Base-by-base conservation (phyloP, 1,139 yeast species). In the Scheffersomyces stambukii region DNA sequence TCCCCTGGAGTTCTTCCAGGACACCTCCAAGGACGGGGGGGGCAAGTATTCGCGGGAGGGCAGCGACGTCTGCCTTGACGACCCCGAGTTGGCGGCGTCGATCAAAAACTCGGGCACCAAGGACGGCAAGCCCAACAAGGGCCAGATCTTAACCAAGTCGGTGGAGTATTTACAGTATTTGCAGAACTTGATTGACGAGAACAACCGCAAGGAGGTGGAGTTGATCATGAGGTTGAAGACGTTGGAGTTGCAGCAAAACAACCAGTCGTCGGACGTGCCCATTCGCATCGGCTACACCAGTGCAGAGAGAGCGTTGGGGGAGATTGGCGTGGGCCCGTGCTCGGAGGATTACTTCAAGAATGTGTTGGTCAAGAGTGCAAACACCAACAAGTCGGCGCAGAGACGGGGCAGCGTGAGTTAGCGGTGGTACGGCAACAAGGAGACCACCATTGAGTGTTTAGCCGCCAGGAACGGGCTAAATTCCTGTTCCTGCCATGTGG, bases 71-170 rank as follows among this genome's bases (percentile, higher is more conserved):
- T 39, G 37, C 13, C 46, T 44, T 8, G 50, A 42, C 11, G 48
- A 49, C 13, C 60, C 57, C 13, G 57, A 60, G 2, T 41, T 43
- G 20, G 59, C 55, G 15, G 53, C 58, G 1, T 59, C 60, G 0
- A 48, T 71, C 28, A 69, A 69, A 42, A 71, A 74, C 13, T 66
- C 80, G 9, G 84, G 88, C 3, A 76, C 88, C 3, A 83, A 82
- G 41, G 95, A 85, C 46, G 95, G 95, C 4, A 81, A 81, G 43
- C 96, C 96, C 1, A 88, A 88, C 50, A 89, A 89, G 59, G 96
- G 96, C 2, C 95, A 88, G 44, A 84, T 89, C 8, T 62, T 89
- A 38, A 74, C 88, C 12, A 81, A 84, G 46, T 76, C 93, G 1
- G 95, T 88, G 3, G 95, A 86, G 43, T 89, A 86, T 48, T 78